phyloP scores from a whole-genome alignment of 371 early-diverging fungal species.

The Syncephalastrum sp. region DNA sequence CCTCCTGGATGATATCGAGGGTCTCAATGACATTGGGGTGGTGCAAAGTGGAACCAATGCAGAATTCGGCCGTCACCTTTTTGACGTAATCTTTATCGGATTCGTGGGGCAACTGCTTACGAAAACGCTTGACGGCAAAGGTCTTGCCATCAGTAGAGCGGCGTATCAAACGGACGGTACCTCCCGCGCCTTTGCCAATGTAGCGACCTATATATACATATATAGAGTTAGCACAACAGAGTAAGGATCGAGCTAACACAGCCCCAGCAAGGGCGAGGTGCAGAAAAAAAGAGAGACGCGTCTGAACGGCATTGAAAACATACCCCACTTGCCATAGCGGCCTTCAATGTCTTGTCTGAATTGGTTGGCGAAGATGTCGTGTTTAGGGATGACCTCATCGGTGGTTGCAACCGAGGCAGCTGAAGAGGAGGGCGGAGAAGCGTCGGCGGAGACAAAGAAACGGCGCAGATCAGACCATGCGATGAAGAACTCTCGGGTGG shows the following conservation, averaged over 20 bases:
- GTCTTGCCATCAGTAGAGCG: constrained; percentile 21
- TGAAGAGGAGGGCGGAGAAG: constrained; percentile 15
- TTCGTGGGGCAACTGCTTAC: constrained; percentile 65
- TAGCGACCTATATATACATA: constrained; percentile 46
- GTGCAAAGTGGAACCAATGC: constrained; percentile 77
- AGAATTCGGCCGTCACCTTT: constrained; percentile 81
- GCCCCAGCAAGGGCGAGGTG: neutral
- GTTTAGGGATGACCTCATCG: constrained; percentile 1
- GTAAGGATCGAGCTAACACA: too few species aligned
- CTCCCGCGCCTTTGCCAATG: constrained; percentile 77
- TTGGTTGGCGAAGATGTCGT: constrained; percentile 23
- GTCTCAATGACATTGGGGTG: constrained; percentile 87
- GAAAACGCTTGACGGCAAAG: constrained; percentile 81
- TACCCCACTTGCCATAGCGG: constrained; percentile 36
- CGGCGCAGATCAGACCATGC: constrained; percentile 28
- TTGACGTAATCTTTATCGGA: constrained; percentile 78
- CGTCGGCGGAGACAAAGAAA: constrained; percentile 22
- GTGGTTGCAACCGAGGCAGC: constrained; percentile 1
- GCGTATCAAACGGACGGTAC: constrained; percentile 68
- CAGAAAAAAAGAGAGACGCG: constrained; percentile 9
- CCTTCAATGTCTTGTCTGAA: constrained; percentile 29
- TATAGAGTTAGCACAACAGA: neutral
- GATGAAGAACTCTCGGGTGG: constrained; percentile 13
- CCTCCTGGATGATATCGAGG: constrained; percentile 73
- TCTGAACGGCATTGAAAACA: constrained; percentile 8